phyloP scores from a whole-genome alignment of 805 yeast genomes.

The Starmerella tilneyi region DNA sequence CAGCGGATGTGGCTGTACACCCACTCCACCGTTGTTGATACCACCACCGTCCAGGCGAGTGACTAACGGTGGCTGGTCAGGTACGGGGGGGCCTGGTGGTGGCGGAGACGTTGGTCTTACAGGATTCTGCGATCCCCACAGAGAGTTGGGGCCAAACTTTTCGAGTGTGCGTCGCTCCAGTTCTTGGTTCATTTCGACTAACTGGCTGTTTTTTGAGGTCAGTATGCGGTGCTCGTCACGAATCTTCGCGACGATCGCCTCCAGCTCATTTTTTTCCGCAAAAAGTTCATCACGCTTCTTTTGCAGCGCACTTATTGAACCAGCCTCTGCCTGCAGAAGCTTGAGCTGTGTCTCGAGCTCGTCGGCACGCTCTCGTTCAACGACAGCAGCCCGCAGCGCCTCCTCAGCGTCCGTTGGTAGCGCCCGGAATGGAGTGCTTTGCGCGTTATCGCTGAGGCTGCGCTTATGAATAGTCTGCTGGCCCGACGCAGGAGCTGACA shows the following conservation, averaged over 20 bases:
- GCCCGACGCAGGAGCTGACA: not conserved
- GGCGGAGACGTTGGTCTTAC: not conserved
- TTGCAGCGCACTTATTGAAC: constrained; percentile 1
- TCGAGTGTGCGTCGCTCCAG: constrained; percentile 31
- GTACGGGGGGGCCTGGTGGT: not conserved
- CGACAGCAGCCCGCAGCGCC: constrained; percentile 12
- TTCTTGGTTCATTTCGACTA: constrained; percentile 33
- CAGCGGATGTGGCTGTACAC: constrained; percentile 12
- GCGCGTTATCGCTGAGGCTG: constrained; percentile 20
- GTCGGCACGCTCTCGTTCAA: constrained; percentile 25
- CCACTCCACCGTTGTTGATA: not conserved
- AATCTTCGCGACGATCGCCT: constrained; percentile 24
- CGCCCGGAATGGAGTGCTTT: not conserved
- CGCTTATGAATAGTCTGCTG: constrained; percentile 19
- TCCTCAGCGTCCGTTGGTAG: not conserved
- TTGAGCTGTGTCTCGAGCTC: constrained; percentile 6
- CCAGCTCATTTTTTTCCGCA: constrained; percentile 28
- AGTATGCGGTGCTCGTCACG: constrained; percentile 30
- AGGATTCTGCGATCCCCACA: constrained; percentile 21
- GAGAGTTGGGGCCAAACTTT: constrained; percentile 25
- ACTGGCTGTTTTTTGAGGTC: constrained; percentile 31
- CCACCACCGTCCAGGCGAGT: constrained; percentile 13
- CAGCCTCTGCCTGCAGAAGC: constrained; percentile 26
- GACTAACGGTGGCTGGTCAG: constrained; percentile 13
- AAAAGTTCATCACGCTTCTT: constrained; percentile 18